phyloP scores from a whole-genome alignment of 2,329 filamentous ascomycete species.

The Bimuria novae-zelandiae region DNA sequence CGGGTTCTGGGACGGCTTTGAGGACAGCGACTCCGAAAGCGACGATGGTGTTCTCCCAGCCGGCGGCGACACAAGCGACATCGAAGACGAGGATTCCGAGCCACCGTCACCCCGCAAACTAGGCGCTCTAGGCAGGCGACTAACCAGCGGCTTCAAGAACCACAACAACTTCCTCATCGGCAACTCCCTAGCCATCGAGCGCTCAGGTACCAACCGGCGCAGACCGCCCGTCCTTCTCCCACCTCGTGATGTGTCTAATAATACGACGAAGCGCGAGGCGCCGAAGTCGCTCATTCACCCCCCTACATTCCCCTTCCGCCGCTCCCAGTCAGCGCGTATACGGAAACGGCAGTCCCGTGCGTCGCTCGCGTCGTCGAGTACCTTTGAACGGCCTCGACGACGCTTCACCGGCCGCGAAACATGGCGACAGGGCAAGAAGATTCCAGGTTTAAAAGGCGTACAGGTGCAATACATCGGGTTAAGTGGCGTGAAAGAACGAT shows the following conservation, averaged over 20 bases:
- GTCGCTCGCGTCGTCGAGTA: background rate
- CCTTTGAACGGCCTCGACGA: background rate
- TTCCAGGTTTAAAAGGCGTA: slow-evolving; percentile 51
- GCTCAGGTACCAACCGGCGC: slow-evolving; percentile 42
- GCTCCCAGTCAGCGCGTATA: slow-evolving; percentile 24
- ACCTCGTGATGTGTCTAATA: slow-evolving; percentile 18
- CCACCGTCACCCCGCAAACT: slow-evolving; percentile 23
- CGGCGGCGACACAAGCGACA: slow-evolving; percentile 53
- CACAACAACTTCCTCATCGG: slow-evolving; percentile 55
- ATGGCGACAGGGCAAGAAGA: slow-evolving; percentile 38
- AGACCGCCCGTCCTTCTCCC: slow-evolving; percentile 35
- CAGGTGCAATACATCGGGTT: slow-evolving; percentile 58
- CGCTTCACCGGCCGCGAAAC: slow-evolving; percentile 19
- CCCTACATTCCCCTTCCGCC: slow-evolving; percentile 24
- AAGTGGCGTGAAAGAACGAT: slow-evolving; percentile 53
- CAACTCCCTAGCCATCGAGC: slow-evolving; percentile 62
- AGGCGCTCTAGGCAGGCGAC: slow-evolving; percentile 29
- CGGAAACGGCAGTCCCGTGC: slow-evolving; percentile 23
- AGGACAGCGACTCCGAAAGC: slow-evolving; percentile 46
- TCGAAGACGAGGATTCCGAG: slow-evolving; percentile 32
- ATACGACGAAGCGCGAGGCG: slow-evolving; percentile 14
- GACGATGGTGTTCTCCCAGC: slow-evolving; percentile 46
- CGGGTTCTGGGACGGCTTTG: slow-evolving; percentile 65
- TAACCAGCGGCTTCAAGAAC: slow-evolving; percentile 47
- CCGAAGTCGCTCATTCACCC: slow-evolving; percentile 35